Conservation (phyloP, 495 filamentous ascomycete species). For the Hypoxylon rickii region DNA sequence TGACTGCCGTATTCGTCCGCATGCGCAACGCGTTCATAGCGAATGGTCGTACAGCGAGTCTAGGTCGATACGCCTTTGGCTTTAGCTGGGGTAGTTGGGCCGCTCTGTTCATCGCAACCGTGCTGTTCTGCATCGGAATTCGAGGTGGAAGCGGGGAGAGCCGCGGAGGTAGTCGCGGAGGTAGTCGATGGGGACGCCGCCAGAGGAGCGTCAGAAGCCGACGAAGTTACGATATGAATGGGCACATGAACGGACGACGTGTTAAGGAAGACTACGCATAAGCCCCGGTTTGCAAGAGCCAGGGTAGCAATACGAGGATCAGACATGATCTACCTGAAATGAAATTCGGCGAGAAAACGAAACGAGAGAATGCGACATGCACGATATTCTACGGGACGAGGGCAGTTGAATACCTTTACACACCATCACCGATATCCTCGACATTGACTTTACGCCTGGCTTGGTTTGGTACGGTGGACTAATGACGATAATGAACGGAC, state of each 20-base stretch:
- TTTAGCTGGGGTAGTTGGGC: conserved; percentile 85
- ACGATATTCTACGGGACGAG: neutral
- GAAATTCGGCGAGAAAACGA: neutral
- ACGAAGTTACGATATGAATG: conserved; percentile 54
- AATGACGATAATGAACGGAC: too few species aligned
- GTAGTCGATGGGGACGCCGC: conserved; percentile 40
- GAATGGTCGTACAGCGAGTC: conserved; percentile 58
- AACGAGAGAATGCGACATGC: neutral
- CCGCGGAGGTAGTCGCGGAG: neutral
- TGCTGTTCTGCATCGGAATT: conserved; percentile 69
- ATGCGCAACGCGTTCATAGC: conserved; percentile 71
- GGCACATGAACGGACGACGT: conserved; percentile 47
- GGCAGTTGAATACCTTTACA: neutral
- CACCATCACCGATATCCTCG: neutral
- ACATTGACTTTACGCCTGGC: neutral
- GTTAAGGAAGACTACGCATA: conserved; percentile 70
- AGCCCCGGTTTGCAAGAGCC: conserved; percentile 4
- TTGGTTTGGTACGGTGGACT: neutral
- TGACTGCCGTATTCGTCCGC: conserved; percentile 70
- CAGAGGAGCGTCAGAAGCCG: conserved; percentile 43
- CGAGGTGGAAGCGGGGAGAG: conserved; percentile 14
- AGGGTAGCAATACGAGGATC: neutral
- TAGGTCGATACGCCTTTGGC: conserved; percentile 77
- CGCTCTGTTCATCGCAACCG: conserved; percentile 68
- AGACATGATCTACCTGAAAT: neutral